A percentile compares a stretch with the other conserved stretches of the same genome.
Evolutionary conservation across 805 yeast species (phyloP).

Genomic region (Cyberlindnera amylophila): DNA sequence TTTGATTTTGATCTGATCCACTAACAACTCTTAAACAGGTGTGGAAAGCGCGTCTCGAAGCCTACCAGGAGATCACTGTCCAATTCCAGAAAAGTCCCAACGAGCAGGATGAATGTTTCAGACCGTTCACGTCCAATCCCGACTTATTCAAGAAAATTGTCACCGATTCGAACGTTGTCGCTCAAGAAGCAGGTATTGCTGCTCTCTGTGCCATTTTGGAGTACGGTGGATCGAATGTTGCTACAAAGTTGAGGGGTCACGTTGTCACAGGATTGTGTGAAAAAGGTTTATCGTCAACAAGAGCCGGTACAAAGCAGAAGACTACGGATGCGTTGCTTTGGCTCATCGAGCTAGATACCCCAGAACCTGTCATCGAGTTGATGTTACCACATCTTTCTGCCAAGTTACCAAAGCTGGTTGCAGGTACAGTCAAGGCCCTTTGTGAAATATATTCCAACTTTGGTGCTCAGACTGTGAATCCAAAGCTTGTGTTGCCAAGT

Average conservation of each 20-base stretch:
- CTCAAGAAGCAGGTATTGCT: constrained; percentile 77
- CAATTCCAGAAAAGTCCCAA: constrained; percentile 50
- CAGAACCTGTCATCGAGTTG: constrained; percentile 64
- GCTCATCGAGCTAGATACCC: constrained; percentile 62
- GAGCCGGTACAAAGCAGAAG: constrained; percentile 68
- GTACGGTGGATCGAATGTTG: constrained; percentile 47
- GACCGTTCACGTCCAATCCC: constrained; percentile 47
- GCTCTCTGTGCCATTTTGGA: constrained; percentile 53
- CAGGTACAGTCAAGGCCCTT: constrained; percentile 59
- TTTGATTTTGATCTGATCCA: neutral
- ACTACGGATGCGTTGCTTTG: constrained; percentile 58
- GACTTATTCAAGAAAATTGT: constrained; percentile 55
- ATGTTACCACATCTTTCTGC: constrained; percentile 59
- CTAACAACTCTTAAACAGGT: constrained; percentile 18
- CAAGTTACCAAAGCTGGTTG: constrained; percentile 72
- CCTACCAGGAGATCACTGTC: constrained; percentile 63
- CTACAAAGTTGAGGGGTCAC: constrained; percentile 37
- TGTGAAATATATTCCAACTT: constrained; percentile 45
- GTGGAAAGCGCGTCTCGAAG: constrained; percentile 85
- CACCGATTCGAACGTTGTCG: constrained; percentile 81
- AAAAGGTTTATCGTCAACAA: constrained; percentile 72
- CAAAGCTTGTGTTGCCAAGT: constrained; percentile 51
- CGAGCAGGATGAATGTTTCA: constrained; percentile 54
- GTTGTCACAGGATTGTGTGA: constrained; percentile 60
- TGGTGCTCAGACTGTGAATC: constrained; percentile 61